Conservation (phyloP, 2,329 filamentous ascomycete genomes). For the Pseudogymnoascus sp. region DNA sequence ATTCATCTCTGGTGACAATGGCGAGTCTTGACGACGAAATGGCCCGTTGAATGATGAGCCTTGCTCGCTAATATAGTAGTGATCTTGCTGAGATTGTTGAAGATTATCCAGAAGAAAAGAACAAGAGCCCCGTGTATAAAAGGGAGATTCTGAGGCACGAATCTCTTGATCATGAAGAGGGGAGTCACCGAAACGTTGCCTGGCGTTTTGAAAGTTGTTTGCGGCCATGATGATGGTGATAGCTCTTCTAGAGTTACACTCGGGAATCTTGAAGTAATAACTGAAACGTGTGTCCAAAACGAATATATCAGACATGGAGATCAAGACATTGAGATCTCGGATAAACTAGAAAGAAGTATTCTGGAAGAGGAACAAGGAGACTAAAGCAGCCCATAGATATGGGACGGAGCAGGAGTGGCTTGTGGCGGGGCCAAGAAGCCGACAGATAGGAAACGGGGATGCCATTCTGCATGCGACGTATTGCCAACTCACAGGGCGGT, state of each 20-base stretch:
- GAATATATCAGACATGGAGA: constrained; percentile 3
- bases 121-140: constrained; percentile 4
- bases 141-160: neutral
- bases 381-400: constrained; percentile 1
- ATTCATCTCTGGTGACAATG: constrained; percentile 1
- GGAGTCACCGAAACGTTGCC: constrained; percentile 9
- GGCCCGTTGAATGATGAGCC: neutral
- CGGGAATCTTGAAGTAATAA: constrained; percentile 2
- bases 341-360: constrained; percentile 4
- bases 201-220: constrained; percentile 3
- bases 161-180: neutral
- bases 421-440: neutral
- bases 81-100: neutral
- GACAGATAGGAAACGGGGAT: constrained; percentile 4
- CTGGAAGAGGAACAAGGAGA: constrained; percentile 8
- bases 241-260: constrained; percentile 4
- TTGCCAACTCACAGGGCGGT: constrained; percentile 6
- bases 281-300: constrained; percentile 4
- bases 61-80: neutral
- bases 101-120: neutral
- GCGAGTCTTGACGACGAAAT: neutral
- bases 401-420: neutral
- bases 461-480: constrained; percentile 6
- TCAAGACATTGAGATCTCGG: constrained; percentile 9
- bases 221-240: constrained; percentile 2